A percentile compares a stretch with the other conserved stretches of the same genome.
Evolutionary conservation across 1,284 basidiomycete genomes (phyloP).

Genomic region (Heterobasidion annosum): DNA sequence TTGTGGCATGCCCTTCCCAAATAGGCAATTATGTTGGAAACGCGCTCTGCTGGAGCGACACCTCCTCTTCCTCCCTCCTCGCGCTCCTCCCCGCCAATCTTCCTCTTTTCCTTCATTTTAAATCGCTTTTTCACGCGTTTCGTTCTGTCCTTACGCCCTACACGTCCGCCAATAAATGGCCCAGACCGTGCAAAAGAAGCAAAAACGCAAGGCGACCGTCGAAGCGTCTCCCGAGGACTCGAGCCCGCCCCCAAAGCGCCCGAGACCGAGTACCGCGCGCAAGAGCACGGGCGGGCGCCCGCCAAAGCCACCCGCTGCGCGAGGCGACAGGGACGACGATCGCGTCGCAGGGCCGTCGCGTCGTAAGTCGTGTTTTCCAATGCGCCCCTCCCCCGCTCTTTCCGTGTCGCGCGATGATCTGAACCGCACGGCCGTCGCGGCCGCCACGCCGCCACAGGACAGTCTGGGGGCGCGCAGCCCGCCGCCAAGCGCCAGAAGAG

Average conservation of each 20-base stretch:
- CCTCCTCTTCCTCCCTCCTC: background rate
- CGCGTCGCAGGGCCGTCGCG: constrained; percentile 7
- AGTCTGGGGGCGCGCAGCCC: background rate
- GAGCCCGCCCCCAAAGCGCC: constrained; percentile 36
- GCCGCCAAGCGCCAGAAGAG: constrained; percentile 18
- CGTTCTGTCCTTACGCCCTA: background rate
- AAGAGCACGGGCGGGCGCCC: constrained; percentile 64
- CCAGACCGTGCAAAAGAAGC: constrained; percentile 24
- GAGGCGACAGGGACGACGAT: background rate
- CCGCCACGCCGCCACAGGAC: background rate
- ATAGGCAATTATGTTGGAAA: background rate
- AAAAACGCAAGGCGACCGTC: constrained; percentile 17
- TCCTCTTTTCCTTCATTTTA: background rate
- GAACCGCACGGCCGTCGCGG: no score
- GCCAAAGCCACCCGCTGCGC: constrained; percentile 18
- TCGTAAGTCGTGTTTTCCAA: background rate
- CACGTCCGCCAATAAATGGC: constrained; percentile 15
- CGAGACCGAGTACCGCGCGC: constrained; percentile 47
- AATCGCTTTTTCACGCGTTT: background rate
- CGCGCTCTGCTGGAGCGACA: background rate
- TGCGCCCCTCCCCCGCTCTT: background rate
- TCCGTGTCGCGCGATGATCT: background rate
- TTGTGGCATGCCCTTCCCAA: background rate
- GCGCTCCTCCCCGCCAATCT: background rate
- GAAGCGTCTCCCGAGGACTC: constrained; percentile 29